Base-by-base conservation (phyloP, 768 basidiomycete species). In the Asterophora parasitica region DNA sequence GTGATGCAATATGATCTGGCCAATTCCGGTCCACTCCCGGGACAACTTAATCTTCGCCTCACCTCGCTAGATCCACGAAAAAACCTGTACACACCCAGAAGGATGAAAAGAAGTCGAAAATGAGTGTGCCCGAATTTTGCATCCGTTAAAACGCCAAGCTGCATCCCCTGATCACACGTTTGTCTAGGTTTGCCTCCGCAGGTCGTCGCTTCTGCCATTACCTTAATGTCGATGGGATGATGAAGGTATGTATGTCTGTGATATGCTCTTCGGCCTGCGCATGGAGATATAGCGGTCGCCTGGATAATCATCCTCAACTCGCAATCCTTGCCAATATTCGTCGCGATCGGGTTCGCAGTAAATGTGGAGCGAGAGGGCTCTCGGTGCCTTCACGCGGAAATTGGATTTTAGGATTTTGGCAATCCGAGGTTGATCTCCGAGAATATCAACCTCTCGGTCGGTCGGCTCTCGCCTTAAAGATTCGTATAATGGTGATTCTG, bases 381-480 rank as follows among this genome's bases (percentile, higher is more conserved):
- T 23, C 17, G 20, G 36, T 48, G 51, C 43, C 44, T 50, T 48
- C 52, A 45, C 42, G n/a, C 20, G 42, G 26, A 44, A 50, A 45
- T 57, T 55, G 48, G 34, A 57, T 52, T 57, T 57, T 57, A 52
- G 41, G 34, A 44, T 57, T 57, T 57, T 54, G 46, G 28, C 50
- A 43, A 47, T 49, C 44, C 44, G 44, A 56, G 44, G 42, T 36
- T 44, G 49, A 50, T 52, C 47, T 43, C 35, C 42, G 42, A 31
- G 16, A 11, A 27, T 32, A 34, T 42, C 37, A 42, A n/a, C 48
- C 51, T 42, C 45, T 46, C 17, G 20, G 45, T 52, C 48, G 50
- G 53, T 46, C 43, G 50, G 49, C 37, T 51, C 27, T 49, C 51
- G 41, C 49, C 51, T 41, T 30, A 46, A 52, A 49, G 19, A 32